A percentile compares a stretch with the other conserved stretches of the same genome.
Evolutionary conservation across 441 rosid genomes (phyloP).

Genomic region (Iberis amara): DNA sequence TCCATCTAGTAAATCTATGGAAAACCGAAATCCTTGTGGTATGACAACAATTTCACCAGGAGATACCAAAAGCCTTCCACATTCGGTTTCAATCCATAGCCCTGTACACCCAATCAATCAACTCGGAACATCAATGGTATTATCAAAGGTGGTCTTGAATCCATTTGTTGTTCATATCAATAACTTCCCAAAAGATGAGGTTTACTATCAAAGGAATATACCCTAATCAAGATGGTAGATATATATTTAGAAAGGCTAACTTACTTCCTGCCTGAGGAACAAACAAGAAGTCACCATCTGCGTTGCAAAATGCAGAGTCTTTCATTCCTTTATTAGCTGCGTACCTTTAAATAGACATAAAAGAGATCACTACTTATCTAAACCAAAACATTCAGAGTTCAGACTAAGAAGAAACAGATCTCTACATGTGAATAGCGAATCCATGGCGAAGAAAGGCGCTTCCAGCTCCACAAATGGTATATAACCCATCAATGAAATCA

Average conservation of each 20-base stretch:
- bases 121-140: constrained; percentile 15
- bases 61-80: constrained; percentile 77
- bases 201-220: not conserved
- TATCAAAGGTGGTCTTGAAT: too few relatives aligned
- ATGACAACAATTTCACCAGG: constrained; percentile 84
- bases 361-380: not conserved
- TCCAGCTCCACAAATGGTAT: constrained; percentile 86
- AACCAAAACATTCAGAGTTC: not conserved
- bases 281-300: constrained; percentile 93
- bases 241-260: constrained; percentile 17
- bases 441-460: constrained; percentile 92
- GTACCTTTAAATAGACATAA: constrained; percentile 43
- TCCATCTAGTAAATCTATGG: constrained; percentile 70
- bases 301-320: constrained; percentile 77
- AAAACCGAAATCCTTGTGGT: constrained; percentile 89
- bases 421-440: constrained; percentile 87
- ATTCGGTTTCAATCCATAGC: constrained; percentile 87
- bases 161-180: too few relatives aligned
- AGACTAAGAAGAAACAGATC: constrained; percentile 13
- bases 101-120: constrained; percentile 39
- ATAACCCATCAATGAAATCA: constrained; percentile 79
- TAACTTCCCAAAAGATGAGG: not conserved
- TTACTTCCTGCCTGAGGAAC: constrained; percentile 93
- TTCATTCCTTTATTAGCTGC: constrained; percentile 84
- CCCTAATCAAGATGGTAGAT: not conserved